Conservation (phyloP, 345 rosid species). For the Hibiscus mutabilis region DNA sequence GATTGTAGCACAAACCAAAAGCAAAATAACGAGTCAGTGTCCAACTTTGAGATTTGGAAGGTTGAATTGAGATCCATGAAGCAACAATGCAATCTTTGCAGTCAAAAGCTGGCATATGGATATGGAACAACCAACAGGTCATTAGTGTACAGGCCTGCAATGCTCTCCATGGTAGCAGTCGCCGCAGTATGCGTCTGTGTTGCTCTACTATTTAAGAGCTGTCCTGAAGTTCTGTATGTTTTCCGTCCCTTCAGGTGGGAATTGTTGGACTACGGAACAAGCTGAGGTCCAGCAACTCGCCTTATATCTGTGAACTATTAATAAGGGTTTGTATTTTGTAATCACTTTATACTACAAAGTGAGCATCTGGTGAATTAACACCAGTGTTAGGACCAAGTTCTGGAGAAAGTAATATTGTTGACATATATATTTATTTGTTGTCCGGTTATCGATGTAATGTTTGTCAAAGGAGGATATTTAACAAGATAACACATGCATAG, state of each 20-base stretch:
- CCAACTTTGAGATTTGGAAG: slow-evolving; percentile 56
- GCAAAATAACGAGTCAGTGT: slow-evolving; percentile 27
- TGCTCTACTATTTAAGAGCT: slow-evolving; percentile 93
- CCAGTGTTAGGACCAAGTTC: slow-evolving; percentile 16
- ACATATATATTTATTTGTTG: slow-evolving; percentile 13
- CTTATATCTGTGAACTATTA: background rate
- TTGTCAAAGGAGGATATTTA: background rate
- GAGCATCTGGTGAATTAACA: slow-evolving; percentile 11
- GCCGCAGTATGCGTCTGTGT: slow-evolving; percentile 98
- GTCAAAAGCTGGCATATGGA: slow-evolving; percentile 45
- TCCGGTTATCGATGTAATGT: slow-evolving; percentile 1
- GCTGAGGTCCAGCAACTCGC: slow-evolving; percentile 30
- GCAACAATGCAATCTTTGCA: slow-evolving; percentile 62
- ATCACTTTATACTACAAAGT: slow-evolving; percentile 29
- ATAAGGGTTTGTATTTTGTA: slow-evolving; percentile 23
- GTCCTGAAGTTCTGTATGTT: slow-evolving; percentile 79
- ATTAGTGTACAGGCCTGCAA: slow-evolving; percentile 78
- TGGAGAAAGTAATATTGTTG: slow-evolving; percentile 1
- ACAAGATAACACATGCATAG: slow-evolving; percentile 3
- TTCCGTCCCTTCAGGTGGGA: slow-evolving; percentile 99
- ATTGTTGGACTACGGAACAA: slow-evolving; percentile 72
- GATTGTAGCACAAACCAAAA: slow-evolving; percentile 30
- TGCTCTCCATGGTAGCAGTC: slow-evolving; percentile 92
- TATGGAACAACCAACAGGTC: slow-evolving; percentile 41
- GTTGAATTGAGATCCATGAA: slow-evolving; percentile 18